phyloP scores from a whole-genome alignment of 495 filamentous ascomycete species.

The Penicillium simplicissimum region DNA sequence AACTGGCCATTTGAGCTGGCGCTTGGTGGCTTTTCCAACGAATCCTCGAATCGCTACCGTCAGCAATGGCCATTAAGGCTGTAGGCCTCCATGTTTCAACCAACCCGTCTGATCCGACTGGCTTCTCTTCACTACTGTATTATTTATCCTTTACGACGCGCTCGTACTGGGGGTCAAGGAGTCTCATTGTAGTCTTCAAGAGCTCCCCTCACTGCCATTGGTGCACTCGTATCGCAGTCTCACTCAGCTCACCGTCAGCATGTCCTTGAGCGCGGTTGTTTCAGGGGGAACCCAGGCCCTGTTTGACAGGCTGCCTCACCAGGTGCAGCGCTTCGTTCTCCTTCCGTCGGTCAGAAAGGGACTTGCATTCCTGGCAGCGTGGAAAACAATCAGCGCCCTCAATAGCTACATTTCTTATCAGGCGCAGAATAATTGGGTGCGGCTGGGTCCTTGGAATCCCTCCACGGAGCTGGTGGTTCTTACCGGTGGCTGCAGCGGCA shows the following conservation, averaged over 20 bases:
- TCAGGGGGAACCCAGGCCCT: neutral
- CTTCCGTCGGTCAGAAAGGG: neutral
- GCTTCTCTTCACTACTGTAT: neutral
- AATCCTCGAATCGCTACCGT: neutral
- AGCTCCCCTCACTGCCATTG: neutral
- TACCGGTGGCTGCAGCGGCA: conserved; percentile 64
- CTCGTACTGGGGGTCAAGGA: too few relatives aligned
- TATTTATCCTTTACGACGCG: neutral
- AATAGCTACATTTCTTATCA: conserved; percentile 8
- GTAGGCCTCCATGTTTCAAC: neutral
- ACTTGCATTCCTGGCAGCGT: neutral
- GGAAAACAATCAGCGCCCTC: neutral
- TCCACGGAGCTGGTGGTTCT: conserved; percentile 59
- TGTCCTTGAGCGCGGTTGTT: neutral
- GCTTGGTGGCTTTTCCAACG: neutral
- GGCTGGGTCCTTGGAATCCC: conserved; percentile 6
- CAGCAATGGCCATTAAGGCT: neutral
- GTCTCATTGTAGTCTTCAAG: neutral
- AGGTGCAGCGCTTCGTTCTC: neutral
- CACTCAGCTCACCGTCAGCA: neutral
- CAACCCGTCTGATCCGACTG: neutral
- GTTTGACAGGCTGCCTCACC: neutral
- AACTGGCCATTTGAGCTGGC: neutral
- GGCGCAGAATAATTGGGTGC: conserved; percentile 5
- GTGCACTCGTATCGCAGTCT: neutral